Base-by-base conservation (phyloP, 352 stramenopile genomes). In the Albugo candida region DNA sequence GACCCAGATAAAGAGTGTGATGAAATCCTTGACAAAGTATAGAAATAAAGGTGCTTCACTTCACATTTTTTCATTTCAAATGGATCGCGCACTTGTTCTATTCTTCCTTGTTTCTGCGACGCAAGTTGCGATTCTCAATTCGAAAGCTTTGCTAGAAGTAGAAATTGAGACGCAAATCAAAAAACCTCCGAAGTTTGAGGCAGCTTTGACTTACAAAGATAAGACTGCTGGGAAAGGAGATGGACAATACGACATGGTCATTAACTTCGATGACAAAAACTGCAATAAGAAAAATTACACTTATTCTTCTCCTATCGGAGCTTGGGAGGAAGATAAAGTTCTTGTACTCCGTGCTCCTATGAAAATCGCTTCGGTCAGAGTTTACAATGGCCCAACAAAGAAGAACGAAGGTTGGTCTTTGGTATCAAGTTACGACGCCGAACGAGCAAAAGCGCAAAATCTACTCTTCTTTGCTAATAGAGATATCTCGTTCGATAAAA, bases 401-500 rank as follows among this genome's bases (percentile, higher is more conserved):
- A 27, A 11, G n/a, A 48, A 48, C 12, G 49, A 41, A 8, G 58
- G 66, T 45, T 77, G 65, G 67, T 51, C 19, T 45, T 67, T 64
- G 43, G 52, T 71, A 13, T 80, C 67, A 37, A 63, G 61, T 5
- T 80, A 73, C 46, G 49, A 52, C 35, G 51, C 48, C 11, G 47
- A 48, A 13, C 47, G 42, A 37, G 54, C 48, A 21, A 65, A 52
- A 4, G 54, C 59, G 18, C 47, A 64, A 34, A 80, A 80, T 52
- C 55, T 77, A 49, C 50, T 76, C 3, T 77, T 80, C 45, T 67
- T 80, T 55, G 75, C 69, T 55, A 80, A 80, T 50, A 13, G 60
- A 11, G 72, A 72, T 54, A 58, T n/a, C n/a, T n/a, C n/a, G n/a
- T 72, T 24, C 63, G 72, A 51, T 77, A 80, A 52, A 61, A 44